Percentiles rank a stretch among this genome's conserved stretches.
Evolutionary conservation across 2,329 filamentous ascomycete species (phyloP).

Genomic region (Ceratocystiopsis sp.): DNA sequence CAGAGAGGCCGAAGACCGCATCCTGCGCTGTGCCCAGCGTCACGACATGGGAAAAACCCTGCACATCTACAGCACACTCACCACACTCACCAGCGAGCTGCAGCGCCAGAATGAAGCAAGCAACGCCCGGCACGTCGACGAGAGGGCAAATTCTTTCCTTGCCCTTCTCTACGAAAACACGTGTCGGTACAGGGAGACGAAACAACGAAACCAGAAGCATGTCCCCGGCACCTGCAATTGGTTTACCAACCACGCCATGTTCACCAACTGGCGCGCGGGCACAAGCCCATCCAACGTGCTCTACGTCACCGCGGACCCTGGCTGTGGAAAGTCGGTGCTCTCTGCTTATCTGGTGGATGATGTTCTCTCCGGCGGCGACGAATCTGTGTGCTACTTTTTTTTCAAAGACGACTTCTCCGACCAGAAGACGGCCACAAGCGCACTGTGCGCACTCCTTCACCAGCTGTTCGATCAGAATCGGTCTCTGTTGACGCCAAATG

Average conservation of each 20-base stretch:
- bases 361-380: not conserved
- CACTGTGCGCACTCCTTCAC: slow-evolving; percentile 1
- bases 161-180: not conserved
- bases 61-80: not conserved
- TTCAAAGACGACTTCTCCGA: slow-evolving; percentile 19
- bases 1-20: not conserved
- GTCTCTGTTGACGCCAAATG: not conserved
- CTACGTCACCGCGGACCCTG: slow-evolving; percentile 2
- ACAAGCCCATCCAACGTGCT: not conserved
- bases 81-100: not conserved
- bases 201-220: not conserved
- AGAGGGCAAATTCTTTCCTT: not conserved
- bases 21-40: not conserved
- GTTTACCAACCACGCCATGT: slow-evolving; percentile 2
- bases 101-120: not conserved
- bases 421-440: not conserved
- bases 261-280: not conserved
- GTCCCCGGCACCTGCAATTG: slow-evolving; percentile 2
- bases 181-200: not conserved
- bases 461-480: not conserved
- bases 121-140: not conserved
- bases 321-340: slow-evolving; percentile 4
- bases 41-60: not conserved
- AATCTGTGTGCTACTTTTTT: slow-evolving; percentile 24
- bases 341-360: slow-evolving; percentile 1